A percentile compares a stretch with the other conserved stretches of the same genome.
phyloP scores from a whole-genome alignment of 768 basidiomycete species.

The Amanita molliuscula region DNA sequence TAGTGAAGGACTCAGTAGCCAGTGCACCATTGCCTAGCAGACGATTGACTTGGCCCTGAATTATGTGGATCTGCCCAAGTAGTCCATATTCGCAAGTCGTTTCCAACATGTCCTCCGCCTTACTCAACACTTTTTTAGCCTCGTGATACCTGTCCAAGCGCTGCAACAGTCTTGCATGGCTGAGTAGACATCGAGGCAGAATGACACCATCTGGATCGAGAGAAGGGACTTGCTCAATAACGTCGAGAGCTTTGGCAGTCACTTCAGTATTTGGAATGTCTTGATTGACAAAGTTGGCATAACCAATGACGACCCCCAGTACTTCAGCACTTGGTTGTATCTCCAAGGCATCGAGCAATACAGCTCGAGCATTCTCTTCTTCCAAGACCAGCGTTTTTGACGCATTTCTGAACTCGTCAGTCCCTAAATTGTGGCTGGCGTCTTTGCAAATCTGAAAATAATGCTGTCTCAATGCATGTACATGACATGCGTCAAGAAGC shows the following conservation, averaged over 20 bases:
- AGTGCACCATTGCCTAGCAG: not conserved
- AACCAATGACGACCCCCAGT: not conserved
- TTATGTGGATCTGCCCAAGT: not conserved
- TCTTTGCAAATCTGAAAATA: not conserved
- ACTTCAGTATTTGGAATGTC: not conserved
- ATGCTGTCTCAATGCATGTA: not conserved
- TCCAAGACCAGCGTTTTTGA: not conserved
- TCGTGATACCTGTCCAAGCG: not conserved
- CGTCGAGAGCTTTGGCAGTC: not conserved
- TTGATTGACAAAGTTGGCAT: not conserved
- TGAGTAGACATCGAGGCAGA: not conserved
- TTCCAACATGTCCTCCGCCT: not conserved
- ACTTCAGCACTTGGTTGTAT: not conserved
- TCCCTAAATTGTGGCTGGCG: not conserved
- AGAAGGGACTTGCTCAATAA: not conserved
- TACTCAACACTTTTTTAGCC: not conserved
- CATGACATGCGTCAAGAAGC: not conserved
- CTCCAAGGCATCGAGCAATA: not conserved
- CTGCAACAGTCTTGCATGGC: not conserved
- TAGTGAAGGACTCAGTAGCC: not conserved
- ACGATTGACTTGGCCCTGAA: not conserved
- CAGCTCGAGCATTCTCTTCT: not conserved
- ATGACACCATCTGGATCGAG: not conserved
- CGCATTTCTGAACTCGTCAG: not conserved
- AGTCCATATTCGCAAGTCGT: not conserved